Conservation (phyloP, 768 basidiomycete genomes). For the Daedaleopsis nitida region DNA sequence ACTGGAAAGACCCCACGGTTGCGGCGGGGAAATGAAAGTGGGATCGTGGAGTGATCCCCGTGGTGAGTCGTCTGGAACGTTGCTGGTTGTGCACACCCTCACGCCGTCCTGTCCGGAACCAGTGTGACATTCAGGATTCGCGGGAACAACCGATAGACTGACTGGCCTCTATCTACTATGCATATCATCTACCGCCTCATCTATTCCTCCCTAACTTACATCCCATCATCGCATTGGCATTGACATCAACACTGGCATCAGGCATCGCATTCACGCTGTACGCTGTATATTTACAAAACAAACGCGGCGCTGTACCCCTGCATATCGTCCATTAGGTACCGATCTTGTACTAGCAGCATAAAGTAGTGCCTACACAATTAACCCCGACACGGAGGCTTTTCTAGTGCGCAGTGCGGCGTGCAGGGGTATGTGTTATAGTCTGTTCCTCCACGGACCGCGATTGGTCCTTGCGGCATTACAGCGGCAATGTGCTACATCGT, state of each 20-base stretch:
- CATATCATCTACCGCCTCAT: not conserved
- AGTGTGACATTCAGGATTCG: not conserved
- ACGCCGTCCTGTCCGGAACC: not conserved
- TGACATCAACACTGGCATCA: not conserved
- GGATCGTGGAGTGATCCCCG: not conserved
- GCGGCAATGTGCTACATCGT: too few species aligned
- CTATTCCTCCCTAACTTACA: not conserved
- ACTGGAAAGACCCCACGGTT: conserved; percentile 19
- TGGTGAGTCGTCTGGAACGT: not conserved
- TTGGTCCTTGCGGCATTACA: too few species aligned
- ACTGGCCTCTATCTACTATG: not conserved
- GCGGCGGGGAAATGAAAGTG: not conserved
- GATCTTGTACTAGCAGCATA: not conserved
- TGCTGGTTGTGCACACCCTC: not conserved
- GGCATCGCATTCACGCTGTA: not conserved
- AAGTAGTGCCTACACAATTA: not conserved
- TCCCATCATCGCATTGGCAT: not conserved
- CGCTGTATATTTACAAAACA: not conserved
- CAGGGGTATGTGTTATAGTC: not conserved
- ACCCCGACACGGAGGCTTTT: too few species aligned
- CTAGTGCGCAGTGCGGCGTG: too few species aligned
- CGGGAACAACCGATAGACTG: not conserved
- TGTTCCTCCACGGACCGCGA: too few species aligned
- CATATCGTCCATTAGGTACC: not conserved
- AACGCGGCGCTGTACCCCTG: not conserved